Conservation (phyloP, 352 stramenopile genomes). For the Thalassiosira livingstoniorum region DNA sequence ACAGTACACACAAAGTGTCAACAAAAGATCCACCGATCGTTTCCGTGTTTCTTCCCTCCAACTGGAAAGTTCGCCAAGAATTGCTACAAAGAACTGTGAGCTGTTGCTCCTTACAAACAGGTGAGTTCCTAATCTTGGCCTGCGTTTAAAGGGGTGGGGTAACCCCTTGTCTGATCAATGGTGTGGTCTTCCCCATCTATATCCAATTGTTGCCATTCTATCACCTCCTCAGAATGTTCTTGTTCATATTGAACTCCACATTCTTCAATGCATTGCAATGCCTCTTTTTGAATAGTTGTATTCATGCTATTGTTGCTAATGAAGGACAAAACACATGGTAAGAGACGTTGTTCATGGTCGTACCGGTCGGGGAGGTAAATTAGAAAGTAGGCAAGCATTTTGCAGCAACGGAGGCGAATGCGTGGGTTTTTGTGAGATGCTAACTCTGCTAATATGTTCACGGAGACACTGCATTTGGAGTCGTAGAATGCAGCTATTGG, state of each 20-base stretch:
- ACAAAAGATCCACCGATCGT: conserved; percentile 89
- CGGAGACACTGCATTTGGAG: conserved; percentile 83
- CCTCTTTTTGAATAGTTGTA: conserved; percentile 77
- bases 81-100: conserved; percentile 89
- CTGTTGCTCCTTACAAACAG: conserved; percentile 91
- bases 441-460: conserved; percentile 94
- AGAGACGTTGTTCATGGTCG: conserved; percentile 92
- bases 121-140: conserved; percentile 90
- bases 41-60: conserved; percentile 89
- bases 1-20: conserved; percentile 91
- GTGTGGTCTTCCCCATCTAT: conserved; percentile 89
- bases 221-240: conserved; percentile 87
- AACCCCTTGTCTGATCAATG: conserved; percentile 89
- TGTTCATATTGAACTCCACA: conserved; percentile 84
- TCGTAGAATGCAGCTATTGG: conserved; percentile 94
- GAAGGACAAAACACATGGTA: conserved; percentile 94
- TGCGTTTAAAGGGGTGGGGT: conserved; percentile 87
- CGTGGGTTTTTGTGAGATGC: conserved; percentile 88
- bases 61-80: conserved; percentile 91
- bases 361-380: conserved; percentile 91
- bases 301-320: conserved; percentile 85
- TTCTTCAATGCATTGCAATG: conserved; percentile 87
- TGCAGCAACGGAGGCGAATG: conserved; percentile 89
- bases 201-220: conserved; percentile 94
- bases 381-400: conserved; percentile 92